Evolutionary conservation across 1,139 yeast species (phyloP).

Genomic region (Candida smagusa): DNA sequence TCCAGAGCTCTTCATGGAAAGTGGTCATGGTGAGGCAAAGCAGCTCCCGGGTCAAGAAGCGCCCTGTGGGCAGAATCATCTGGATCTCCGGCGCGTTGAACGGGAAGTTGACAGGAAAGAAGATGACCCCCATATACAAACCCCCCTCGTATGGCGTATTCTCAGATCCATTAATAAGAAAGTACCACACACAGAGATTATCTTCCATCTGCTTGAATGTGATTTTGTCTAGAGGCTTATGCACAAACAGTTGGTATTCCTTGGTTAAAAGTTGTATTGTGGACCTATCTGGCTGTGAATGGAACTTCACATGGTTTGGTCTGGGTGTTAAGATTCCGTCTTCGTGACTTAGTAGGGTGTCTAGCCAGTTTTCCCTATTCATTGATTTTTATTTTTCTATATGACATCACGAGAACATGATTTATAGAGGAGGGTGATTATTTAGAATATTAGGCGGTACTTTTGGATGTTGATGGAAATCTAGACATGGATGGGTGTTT

Average conservation of each 20-base stretch:
- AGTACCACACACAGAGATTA: constrained; percentile 16
- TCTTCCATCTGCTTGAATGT: constrained; percentile 13
- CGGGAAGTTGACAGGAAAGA: constrained; percentile 16
- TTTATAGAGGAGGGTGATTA: too few relatives aligned
- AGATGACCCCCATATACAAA: constrained; percentile 13
- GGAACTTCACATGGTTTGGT: constrained; percentile 2
- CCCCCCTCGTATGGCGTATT: constrained; percentile 15
- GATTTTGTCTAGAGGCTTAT: constrained; percentile 10
- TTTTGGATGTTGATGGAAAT: too few relatives aligned
- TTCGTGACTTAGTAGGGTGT: background rate
- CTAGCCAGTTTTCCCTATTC: too few relatives aligned
- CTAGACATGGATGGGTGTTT: too few relatives aligned
- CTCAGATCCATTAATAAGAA: constrained; percentile 13
- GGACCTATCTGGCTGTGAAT: constrained; percentile 2
- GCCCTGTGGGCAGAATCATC: constrained; percentile 16
- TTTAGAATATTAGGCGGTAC: too few relatives aligned
- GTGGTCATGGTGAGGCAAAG: constrained; percentile 14
- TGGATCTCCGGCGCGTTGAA: constrained; percentile 16
- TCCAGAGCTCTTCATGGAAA: constrained; percentile 15
- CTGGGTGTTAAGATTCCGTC: constrained; percentile 2
- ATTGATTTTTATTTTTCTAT: too few relatives aligned
- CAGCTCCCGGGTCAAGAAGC: constrained; percentile 10
- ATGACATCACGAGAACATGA: too few relatives aligned
- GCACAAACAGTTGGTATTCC: constrained; percentile 10
- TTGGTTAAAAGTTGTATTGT: constrained; percentile 11